phyloP scores from a whole-genome alignment of 2,329 filamentous ascomycete species.

The Bipolaris victoriae region DNA sequence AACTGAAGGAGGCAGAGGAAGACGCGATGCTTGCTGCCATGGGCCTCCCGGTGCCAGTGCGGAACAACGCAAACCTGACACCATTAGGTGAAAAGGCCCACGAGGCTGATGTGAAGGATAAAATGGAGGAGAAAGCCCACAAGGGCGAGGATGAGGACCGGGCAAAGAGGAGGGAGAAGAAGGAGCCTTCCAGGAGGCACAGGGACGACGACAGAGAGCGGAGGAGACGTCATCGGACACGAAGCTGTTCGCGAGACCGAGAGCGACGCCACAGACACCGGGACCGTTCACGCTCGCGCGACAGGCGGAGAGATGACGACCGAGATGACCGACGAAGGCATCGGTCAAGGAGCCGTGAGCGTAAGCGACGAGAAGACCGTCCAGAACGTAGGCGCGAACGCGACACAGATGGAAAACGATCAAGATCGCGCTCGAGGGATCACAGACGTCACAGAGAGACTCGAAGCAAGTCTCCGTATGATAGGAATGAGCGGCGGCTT shows the following conservation, averaged over 20 bases:
- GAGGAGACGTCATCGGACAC: slow-evolving; percentile 33
- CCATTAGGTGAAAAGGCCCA: slow-evolving; percentile 62
- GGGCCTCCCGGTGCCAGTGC: slow-evolving; percentile 74
- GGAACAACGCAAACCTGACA: slow-evolving; percentile 67
- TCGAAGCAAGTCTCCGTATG: slow-evolving; percentile 31
- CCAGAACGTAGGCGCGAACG: slow-evolving; percentile 31
- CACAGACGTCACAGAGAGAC: slow-evolving; percentile 21
- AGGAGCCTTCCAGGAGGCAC: slow-evolving; percentile 34
- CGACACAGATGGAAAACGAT: slow-evolving; percentile 33
- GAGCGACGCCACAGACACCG: slow-evolving; percentile 36
- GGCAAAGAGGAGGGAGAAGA: slow-evolving; percentile 27
- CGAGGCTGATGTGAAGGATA: slow-evolving; percentile 63
- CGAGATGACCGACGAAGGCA: slow-evolving; percentile 40
- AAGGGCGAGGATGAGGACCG: slow-evolving; percentile 42
- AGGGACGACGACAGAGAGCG: slow-evolving; percentile 33
- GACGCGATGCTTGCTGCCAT: slow-evolving; percentile 85
- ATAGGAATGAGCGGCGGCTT: slow-evolving; percentile 16
- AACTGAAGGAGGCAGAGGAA: slow-evolving; percentile 88
- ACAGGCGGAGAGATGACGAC: slow-evolving; percentile 32
- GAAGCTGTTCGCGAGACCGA: slow-evolving; percentile 38
- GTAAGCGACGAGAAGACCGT: slow-evolving; percentile 32
- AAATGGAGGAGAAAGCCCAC: slow-evolving; percentile 57
- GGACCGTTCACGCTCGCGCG: slow-evolving; percentile 38
- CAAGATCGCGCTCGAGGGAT: slow-evolving; percentile 33
- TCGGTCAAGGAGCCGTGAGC: slow-evolving; percentile 40